phyloP scores from a whole-genome alignment of 1,139 yeast species.

The Lodderomyces margitis region DNA sequence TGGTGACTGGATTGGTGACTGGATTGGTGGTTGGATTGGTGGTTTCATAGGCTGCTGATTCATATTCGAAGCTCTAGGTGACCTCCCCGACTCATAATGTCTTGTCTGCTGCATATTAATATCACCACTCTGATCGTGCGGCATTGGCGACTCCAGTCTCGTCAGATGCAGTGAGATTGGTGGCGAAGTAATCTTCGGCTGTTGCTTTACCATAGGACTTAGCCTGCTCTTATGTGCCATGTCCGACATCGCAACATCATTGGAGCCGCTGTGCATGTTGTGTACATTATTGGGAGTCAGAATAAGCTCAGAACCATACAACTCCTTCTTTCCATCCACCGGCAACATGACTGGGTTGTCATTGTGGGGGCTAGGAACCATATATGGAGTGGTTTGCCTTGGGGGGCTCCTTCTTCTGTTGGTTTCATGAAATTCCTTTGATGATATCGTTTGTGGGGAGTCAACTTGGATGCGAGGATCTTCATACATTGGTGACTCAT shows the following conservation, averaged over 20 bases:
- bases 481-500: not conserved
- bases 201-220: not conserved
- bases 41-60: not conserved
- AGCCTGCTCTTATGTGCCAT: not conserved
- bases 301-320: not conserved
- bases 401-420: not conserved
- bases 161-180: not conserved
- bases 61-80: not conserved
- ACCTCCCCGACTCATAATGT: not conserved
- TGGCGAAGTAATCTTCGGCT: not conserved
- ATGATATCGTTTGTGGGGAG: not conserved
- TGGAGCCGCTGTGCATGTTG: not conserved
- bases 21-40: conserved; percentile 9
- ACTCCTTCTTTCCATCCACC: too few species aligned
- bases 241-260: not conserved
- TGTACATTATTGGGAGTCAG: not conserved
- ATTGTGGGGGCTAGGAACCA: too few species aligned
- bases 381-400: not conserved
- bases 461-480: not conserved
- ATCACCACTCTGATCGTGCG: not conserved
- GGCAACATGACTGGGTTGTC: too few species aligned
- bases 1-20: conserved; percentile 1
- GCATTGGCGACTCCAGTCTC: not conserved
- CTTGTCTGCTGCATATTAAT: not conserved
- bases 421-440: not conserved